These are phyloP conservation scores for Cyberlindnera mycetangii DNA, from an alignment of 805 yeast genomes.

Conservation along the genomic window DNA sequence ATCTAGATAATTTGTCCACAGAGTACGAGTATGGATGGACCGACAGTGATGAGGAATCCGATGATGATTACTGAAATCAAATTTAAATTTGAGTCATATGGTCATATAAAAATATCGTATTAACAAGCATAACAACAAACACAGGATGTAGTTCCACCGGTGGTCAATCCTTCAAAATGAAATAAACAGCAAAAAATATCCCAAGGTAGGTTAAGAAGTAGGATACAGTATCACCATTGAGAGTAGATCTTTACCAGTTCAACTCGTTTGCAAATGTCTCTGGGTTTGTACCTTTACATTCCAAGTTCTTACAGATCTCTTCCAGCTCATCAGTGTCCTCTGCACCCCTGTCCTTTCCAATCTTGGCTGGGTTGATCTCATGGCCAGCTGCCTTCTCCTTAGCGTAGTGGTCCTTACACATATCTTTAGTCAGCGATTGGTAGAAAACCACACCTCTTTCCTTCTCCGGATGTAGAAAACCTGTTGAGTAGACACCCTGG, in stretches of 20 bases:
- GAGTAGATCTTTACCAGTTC: no score
- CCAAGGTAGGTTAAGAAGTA: not conserved
- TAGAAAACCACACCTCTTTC: conserved; percentile 58
- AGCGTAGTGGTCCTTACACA: conserved; percentile 54
- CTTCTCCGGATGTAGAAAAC: conserved; percentile 56
- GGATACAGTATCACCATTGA: conserved; percentile 14
- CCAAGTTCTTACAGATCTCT: conserved; percentile 46
- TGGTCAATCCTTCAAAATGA: not conserved
- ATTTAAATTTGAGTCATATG: no score
- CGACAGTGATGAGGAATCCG: conserved; percentile 38
- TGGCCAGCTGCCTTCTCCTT: conserved; percentile 43
- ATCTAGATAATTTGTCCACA: conserved; percentile 39
- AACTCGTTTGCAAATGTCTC: conserved; percentile 29
- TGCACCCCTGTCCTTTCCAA: conserved; percentile 36
- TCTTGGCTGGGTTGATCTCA: conserved; percentile 48
- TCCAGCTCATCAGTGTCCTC: conserved; percentile 49
- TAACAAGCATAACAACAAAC: not conserved
- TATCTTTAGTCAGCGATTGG: conserved; percentile 51
- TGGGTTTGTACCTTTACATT: conserved; percentile 45
- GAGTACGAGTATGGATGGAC: conserved; percentile 50
- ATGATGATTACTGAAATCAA: conserved; percentile 31
- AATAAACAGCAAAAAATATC: not conserved
- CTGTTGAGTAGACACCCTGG: conserved; percentile 58
- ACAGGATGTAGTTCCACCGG: not conserved
- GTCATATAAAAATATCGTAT: not conserved